These are phyloP conservation scores for Jimgerdemannia lactiflua DNA, from an alignment of 192 early-diverging fungal species.

Conservation along the genomic window DNA sequence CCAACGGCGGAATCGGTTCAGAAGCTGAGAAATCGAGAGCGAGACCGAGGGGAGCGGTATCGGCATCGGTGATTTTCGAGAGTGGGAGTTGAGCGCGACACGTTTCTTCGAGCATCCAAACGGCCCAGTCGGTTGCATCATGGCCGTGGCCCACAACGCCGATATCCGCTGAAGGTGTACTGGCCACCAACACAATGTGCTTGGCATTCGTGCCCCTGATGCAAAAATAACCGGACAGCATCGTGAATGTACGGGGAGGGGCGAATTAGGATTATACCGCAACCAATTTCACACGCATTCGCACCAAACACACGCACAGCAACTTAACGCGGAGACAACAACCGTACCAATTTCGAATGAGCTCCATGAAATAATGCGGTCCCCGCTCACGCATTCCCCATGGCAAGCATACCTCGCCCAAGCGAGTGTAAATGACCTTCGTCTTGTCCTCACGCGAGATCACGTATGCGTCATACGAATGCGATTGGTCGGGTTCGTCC, in stretches of 20 bases:
- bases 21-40: conserved; percentile 71
- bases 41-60: conserved; percentile 67
- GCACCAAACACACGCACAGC: too few species aligned
- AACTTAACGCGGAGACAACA: background rate
- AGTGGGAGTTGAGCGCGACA: conserved; percentile 55
- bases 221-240: conserved; percentile 1
- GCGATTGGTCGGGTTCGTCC: conserved; percentile 16
- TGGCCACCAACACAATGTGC: conserved; percentile 36
- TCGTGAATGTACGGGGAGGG: background rate
- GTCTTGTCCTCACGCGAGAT: conserved; percentile 45
- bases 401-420: conserved; percentile 57
- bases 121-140: conserved; percentile 55
- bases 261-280: background rate
- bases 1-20: conserved; percentile 47
- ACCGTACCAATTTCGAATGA: conserved; percentile 50
- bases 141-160: conserved; percentile 41
- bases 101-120: conserved; percentile 65
- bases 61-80: conserved; percentile 44
- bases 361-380: conserved; percentile 58
- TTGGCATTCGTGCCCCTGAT: conserved; percentile 34
- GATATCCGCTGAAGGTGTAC: conserved; percentile 41
- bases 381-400: conserved; percentile 43
- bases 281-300: too few species aligned
- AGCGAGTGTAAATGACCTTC: conserved; percentile 42
- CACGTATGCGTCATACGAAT: conserved; percentile 50